A percentile compares a stretch with the other conserved stretches of the same genome.
phyloP scores from a whole-genome alignment of 108 stramenopile genomes.

The Cyclostephanos tholiformis region DNA sequence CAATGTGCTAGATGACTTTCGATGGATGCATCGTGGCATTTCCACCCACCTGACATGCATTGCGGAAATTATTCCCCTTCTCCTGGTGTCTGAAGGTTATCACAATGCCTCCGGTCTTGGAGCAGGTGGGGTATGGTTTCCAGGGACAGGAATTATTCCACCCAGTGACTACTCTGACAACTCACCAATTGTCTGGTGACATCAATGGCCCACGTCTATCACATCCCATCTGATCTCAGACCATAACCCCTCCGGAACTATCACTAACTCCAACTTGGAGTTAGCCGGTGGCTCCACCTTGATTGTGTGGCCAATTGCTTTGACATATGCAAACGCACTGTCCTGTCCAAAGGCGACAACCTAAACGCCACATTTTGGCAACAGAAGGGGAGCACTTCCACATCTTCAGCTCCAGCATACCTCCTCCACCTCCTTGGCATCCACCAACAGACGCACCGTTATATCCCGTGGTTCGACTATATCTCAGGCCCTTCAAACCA shows the following conservation, averaged over 20 bases:
- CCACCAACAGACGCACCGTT: too few species aligned
- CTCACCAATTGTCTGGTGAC: conserved; percentile 55
- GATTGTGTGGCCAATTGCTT: conserved; percentile 38
- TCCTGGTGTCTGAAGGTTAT: conserved; percentile 24
- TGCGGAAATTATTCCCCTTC: conserved; percentile 47
- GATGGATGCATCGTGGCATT: conserved; percentile 10
- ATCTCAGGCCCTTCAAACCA: too few species aligned
- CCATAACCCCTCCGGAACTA: conserved; percentile 37
- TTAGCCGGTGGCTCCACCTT: conserved; percentile 43
- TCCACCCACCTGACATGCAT: conserved; percentile 31
- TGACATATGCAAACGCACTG: conserved; percentile 8
- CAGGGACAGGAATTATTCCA: conserved; percentile 18
- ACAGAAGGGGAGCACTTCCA: too few species aligned
- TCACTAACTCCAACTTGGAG: conserved; percentile 47
- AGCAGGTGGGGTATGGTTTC: background rate
- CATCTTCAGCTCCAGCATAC: too few species aligned
- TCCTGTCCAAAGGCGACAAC: too few species aligned
- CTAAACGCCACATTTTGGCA: too few species aligned
- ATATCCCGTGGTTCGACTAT: too few species aligned
- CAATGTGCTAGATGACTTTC: background rate
- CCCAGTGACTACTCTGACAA: background rate
- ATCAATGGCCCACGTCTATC: conserved; percentile 22
- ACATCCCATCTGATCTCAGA: conserved; percentile 1
- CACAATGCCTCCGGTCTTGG: conserved; percentile 50
- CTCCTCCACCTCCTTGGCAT: too few species aligned